Base-by-base conservation (phyloP, 495 filamentous ascomycete genomes). In the Lindgomyces ingoldianus region DNA sequence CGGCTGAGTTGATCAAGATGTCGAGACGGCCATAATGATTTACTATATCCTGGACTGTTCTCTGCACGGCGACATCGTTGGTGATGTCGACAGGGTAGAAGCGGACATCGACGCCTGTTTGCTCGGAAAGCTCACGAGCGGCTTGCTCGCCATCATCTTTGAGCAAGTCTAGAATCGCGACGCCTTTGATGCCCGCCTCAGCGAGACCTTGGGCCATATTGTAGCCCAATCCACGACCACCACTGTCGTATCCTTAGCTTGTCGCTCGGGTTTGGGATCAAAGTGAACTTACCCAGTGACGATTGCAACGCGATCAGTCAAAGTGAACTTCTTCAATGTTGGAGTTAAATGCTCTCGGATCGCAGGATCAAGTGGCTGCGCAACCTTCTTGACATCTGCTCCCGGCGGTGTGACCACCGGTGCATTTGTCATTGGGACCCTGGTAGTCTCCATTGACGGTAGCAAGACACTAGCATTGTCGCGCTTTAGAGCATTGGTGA, bases 1-100 rank as follows among this genome's bases (percentile, higher is more conserved):
- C 91, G 29, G 91, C 91, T 56, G 89, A 89, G 76, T 90, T 92
- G 77, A 95, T 82, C 16, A 91, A 78, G 22, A 93, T 87, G 58
- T 92, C 84, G 18, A 91, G 78, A 4, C 82, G 77, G 53, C 84
- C 89, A 61, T 87, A 85, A 57, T 84, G 79, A 39, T 80, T 74
- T n/a, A 84, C 62, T 62, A 85, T 78, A 33, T 82, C 75, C 57
- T 83, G 77, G 56, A 89, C 85, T 45, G 88, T 55, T 16, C 4
- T 14, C 22, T 33, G 9, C 4, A 55, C 51, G 14, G n/a, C 51
- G 6, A 10, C 19, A 4, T 55, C 51, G 6, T 11, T 14, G 26
- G 51, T 55, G 6, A 41, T 39, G 51, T 55, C 51, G 44, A 52
- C 24, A n/a, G 48, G 46, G 81, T 89, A 89, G 81, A 90, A 92